These are phyloP conservation scores for Moesziomyces globuligerus DNA, from an alignment of 1,284 basidiomycete species.

Conservation along the genomic window DNA sequence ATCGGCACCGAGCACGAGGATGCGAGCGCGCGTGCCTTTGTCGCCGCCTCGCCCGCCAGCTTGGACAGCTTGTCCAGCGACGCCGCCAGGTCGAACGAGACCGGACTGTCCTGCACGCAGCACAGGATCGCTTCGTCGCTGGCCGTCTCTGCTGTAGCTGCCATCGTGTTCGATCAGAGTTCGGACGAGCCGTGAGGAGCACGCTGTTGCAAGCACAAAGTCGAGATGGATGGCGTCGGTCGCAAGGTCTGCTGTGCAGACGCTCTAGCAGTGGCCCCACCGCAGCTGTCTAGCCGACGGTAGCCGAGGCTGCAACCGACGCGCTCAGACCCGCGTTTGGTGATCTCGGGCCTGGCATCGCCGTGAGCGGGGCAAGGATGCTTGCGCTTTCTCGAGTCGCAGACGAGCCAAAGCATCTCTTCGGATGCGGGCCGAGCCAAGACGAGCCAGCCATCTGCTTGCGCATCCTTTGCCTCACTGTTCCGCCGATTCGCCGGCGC, in stretches of 20 bases:
- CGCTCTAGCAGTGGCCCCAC: background rate
- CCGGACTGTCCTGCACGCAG: conserved; percentile 48
- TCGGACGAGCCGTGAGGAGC: background rate
- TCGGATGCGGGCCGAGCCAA: too few relatives aligned
- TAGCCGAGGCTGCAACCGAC: background rate
- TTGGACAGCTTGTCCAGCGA: conserved; percentile 42
- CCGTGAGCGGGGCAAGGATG: too few relatives aligned
- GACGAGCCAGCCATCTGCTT: too few relatives aligned
- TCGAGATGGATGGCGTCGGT: too few relatives aligned
- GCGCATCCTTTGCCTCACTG: too few relatives aligned
- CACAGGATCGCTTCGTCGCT: conserved; percentile 39
- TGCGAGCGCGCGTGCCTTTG: conserved; percentile 27
- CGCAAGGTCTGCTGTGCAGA: too few relatives aligned
- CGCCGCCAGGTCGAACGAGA: conserved; percentile 41
- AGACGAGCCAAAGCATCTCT: too few relatives aligned
- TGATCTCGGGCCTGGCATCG: too few relatives aligned
- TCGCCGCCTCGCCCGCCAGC: conserved; percentile 38
- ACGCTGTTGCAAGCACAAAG: background rate
- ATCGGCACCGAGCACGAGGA: conserved; percentile 15
- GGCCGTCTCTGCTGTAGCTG: background rate
- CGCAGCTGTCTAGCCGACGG: background rate
- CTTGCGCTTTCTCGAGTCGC: too few relatives aligned
- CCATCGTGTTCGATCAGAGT: too few relatives aligned
- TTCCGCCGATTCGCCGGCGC: too few relatives aligned
- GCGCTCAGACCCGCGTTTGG: too few relatives aligned